Evolutionary conservation across 768 basidiomycete species (phyloP).

Genomic region (Rhizopogon salebrosus): DNA sequence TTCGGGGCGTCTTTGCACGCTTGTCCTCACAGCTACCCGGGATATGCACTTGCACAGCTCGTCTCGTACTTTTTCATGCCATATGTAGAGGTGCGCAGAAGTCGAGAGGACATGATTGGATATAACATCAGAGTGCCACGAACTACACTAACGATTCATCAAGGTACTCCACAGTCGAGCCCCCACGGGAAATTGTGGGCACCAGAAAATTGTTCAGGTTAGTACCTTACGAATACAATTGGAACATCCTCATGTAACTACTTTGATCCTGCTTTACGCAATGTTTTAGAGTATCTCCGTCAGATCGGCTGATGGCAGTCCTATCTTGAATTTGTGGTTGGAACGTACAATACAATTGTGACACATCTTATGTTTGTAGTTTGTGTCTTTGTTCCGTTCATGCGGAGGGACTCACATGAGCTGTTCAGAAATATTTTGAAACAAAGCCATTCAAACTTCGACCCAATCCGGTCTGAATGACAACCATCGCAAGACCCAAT

Average conservation of each 20-base stretch:
- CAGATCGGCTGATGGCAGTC: constrained; percentile 25
- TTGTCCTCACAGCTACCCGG: constrained; percentile 24
- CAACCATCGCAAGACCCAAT: constrained; percentile 19
- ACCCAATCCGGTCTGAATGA: constrained; percentile 25
- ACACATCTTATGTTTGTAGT: constrained; percentile 23
- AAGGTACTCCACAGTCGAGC: constrained; percentile 20
- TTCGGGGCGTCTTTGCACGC: constrained; percentile 33
- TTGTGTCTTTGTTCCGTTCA: constrained; percentile 16
- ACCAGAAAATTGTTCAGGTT: constrained; percentile 32
- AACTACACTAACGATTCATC: constrained; percentile 19
- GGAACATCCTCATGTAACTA: constrained; percentile 14
- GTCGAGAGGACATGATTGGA: no score
- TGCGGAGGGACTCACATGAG: constrained; percentile 5
- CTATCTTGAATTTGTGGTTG: constrained; percentile 24
- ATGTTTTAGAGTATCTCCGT: constrained; percentile 24
- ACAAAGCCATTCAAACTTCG: constrained; percentile 10
- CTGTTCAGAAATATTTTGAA: constrained; percentile 6
- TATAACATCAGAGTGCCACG: constrained; percentile 17
- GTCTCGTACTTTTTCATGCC: constrained; percentile 22
- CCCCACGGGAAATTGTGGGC: constrained; percentile 30
- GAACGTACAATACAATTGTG: constrained; percentile 16
- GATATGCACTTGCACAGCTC: constrained; percentile 18
- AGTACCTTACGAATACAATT: constrained; percentile 15
- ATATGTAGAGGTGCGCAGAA: constrained; percentile 25
- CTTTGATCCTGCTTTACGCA: constrained; percentile 29